These are phyloP conservation scores for Cladorrhinum samala DNA, from an alignment of 495 filamentous ascomycete genomes.

Conservation along the genomic window DNA sequence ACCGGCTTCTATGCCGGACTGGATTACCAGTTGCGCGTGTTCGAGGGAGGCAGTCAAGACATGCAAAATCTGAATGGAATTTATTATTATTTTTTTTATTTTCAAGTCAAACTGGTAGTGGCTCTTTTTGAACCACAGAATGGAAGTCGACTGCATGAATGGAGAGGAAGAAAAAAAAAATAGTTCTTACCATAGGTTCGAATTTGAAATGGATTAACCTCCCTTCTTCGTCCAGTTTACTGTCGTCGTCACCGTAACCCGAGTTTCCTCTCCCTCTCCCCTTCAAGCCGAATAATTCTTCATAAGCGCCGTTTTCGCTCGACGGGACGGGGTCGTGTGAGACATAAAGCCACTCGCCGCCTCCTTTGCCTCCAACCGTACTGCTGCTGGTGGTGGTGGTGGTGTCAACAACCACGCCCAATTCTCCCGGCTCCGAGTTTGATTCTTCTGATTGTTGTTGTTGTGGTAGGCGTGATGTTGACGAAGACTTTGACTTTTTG, in stretches of 20 bases:
- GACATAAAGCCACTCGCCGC: slow-evolving; percentile 78
- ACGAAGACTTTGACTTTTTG: slow-evolving; percentile 31
- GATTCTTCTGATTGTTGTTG: not conserved
- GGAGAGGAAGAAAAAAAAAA: not conserved
- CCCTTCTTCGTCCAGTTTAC: slow-evolving; percentile 21
- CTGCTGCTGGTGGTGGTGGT: slow-evolving; percentile 14
- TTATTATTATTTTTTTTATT: no score
- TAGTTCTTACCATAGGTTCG: slow-evolving; percentile 74
- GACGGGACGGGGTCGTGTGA: slow-evolving; percentile 64
- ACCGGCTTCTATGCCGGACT: slow-evolving; percentile 69
- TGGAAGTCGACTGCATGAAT: not conserved
- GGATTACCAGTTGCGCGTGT: slow-evolving; percentile 65
- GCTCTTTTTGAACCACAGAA: no score
- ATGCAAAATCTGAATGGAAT: slow-evolving; percentile 84
- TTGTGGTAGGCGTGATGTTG: not conserved
- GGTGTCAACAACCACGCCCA: no score
- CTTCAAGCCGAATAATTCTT: slow-evolving; percentile 11
- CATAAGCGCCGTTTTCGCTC: slow-evolving; percentile 18
- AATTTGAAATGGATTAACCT: slow-evolving; percentile 85
- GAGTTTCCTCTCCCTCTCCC: slow-evolving; percentile 1
- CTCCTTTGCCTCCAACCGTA: slow-evolving; percentile 68
- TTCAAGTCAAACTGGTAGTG: not conserved
- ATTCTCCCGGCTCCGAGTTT: slow-evolving; percentile 2
- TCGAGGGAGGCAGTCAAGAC: slow-evolving; percentile 65
- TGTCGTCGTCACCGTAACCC: not conserved